Conservation (phyloP, 2,329 filamentous ascomycete species). For the Microsporum audouinii region DNA sequence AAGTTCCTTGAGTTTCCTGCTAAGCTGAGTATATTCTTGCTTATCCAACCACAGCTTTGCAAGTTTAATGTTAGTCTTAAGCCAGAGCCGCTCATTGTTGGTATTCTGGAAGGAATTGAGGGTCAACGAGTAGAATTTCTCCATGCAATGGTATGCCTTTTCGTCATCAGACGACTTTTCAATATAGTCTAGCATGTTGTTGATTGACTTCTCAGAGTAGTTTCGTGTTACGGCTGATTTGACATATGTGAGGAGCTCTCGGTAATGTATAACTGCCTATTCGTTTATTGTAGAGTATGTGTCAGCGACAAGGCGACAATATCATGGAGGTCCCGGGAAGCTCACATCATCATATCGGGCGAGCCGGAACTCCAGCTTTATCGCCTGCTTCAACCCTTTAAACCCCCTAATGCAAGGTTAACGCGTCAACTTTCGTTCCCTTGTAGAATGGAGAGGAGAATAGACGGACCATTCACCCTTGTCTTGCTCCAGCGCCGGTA, state of each 20-base stretch:
- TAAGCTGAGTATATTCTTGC: conserved; percentile 71
- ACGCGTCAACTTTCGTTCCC: not conserved
- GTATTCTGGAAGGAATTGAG: conserved; percentile 91
- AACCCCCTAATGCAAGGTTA: conserved; percentile 53
- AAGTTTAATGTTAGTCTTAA: conserved; percentile 97
- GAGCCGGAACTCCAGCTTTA: conserved; percentile 87
- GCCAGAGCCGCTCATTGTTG: conserved; percentile 92
- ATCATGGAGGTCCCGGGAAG: not conserved
- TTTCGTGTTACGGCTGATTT: conserved; percentile 94
- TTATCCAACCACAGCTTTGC: conserved; percentile 82
- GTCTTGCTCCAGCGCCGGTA: conserved; percentile 71
- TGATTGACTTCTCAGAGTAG: conserved; percentile 98
- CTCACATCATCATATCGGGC: conserved; percentile 69
- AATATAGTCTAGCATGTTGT: conserved; percentile 97
- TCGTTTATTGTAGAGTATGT: not conserved
- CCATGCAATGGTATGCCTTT: conserved; percentile 69
- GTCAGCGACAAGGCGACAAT: not conserved
- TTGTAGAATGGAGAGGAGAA: not conserved
- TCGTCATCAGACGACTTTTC: conserved; percentile 75
- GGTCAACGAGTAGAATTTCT: conserved; percentile 88
- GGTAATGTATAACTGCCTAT: conserved; percentile 83
- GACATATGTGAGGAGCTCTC: conserved; percentile 90
- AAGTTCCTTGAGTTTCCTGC: conserved; percentile 74
- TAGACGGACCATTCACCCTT: conserved; percentile 73
- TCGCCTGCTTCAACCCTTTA: conserved; percentile 94